Evolutionary conservation across 371 early-diverging fungal species (phyloP).

Genomic region (Coemansia sp.): DNA sequence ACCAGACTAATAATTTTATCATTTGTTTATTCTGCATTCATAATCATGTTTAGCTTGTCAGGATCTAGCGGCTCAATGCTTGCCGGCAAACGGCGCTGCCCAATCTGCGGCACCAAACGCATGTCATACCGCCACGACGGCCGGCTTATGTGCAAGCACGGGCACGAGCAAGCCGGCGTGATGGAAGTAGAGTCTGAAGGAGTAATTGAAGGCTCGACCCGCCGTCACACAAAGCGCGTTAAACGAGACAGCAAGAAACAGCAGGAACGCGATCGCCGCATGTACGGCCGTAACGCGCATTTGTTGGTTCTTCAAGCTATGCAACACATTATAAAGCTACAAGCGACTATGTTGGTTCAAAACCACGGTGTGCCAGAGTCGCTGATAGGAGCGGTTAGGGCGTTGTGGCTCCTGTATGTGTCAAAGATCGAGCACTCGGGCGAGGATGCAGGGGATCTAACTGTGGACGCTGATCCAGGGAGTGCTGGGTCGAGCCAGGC

Average conservation of each 20-base stretch:
- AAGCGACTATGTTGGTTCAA: slow-evolving; percentile 22
- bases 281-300: slow-evolving; percentile 27
- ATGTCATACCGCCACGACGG: slow-evolving; percentile 37
- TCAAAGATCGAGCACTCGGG: slow-evolving; percentile 14
- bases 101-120: slow-evolving; percentile 33
- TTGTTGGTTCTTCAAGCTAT: slow-evolving; percentile 25
- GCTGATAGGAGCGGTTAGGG: slow-evolving; percentile 13
- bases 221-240: slow-evolving; percentile 9
- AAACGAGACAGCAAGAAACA: slow-evolving; percentile 12
- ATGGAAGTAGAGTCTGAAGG: slow-evolving; percentile 27
- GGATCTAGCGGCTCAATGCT: neutral
- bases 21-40: neutral
- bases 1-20: neutral
- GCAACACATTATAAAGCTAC: slow-evolving; percentile 32
- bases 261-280: slow-evolving; percentile 2
- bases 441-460: neutral
- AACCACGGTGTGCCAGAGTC: slow-evolving; percentile 25
- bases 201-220: slow-evolving; percentile 22
- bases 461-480: neutral
- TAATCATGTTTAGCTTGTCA: slow-evolving; percentile 6
- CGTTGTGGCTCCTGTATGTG: slow-evolving; percentile 40
- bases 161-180: slow-evolving; percentile 40
- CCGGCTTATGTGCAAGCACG: slow-evolving; percentile 34
- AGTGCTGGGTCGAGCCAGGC: slow-evolving; percentile 7
- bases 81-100: slow-evolving; percentile 29